phyloP scores from a whole-genome alignment of 1,139 yeast genomes.

The Debaryomyces nepalensis region DNA sequence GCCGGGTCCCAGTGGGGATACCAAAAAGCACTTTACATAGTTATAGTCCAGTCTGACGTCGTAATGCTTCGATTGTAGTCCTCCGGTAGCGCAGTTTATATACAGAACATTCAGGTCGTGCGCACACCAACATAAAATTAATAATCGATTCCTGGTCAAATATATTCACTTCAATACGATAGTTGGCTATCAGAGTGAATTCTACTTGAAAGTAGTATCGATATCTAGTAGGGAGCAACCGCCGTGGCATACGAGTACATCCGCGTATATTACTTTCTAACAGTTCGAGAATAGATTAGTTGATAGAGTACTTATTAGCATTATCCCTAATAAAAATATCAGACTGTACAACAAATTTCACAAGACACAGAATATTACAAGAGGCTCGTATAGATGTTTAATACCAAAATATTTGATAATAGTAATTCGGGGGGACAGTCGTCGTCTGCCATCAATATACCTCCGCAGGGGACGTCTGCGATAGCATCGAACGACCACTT shows the following conservation, averaged over 20 bases:
- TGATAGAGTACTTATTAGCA: constrained; percentile 9
- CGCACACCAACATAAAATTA: constrained; percentile 7
- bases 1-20: no score
- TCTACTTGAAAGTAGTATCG: constrained; percentile 5
- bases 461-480: constrained; percentile 16
- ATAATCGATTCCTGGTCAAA: constrained; percentile 4
- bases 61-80: no score
- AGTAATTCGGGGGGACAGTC: constrained; percentile 17
- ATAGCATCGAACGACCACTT: constrained; percentile 16
- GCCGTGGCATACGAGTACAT: not conserved
- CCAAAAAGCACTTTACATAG: no score
- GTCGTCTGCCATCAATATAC: constrained; percentile 24
- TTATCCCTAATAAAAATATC: constrained; percentile 10
- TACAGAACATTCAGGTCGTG: no score
- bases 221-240: not conserved
- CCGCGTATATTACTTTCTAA: not conserved
- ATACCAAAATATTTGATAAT: constrained; percentile 39
- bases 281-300: constrained; percentile 2
- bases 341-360: constrained; percentile 1
- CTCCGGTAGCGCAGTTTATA: no score
- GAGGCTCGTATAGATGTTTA: constrained; percentile 28
- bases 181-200: constrained; percentile 1
- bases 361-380: not conserved
- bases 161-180: not conserved
- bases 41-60: no score